Conservation (phyloP, 1,139 yeast genomes). For the Blastobotrys indianensis region DNA sequence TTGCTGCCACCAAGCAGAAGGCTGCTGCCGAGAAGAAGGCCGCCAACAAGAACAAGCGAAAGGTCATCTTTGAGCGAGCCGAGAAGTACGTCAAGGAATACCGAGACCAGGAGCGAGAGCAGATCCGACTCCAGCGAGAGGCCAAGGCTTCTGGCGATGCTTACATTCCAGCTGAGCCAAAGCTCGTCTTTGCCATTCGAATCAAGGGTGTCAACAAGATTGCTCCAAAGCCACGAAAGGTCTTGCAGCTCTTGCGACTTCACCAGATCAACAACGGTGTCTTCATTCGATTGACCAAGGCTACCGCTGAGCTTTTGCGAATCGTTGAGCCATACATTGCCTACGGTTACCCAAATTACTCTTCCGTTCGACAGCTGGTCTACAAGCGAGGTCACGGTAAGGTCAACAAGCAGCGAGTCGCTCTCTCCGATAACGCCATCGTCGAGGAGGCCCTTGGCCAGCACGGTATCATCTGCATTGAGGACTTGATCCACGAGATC, state of each 20-base stretch:
- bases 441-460: constrained; percentile 92
- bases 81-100: constrained; percentile 98
- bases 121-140: constrained; percentile 89
- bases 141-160: constrained; percentile 82
- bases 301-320: constrained; percentile 93
- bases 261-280: constrained; percentile 99
- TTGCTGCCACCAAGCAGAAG: constrained; percentile 41
- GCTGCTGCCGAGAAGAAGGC: constrained; percentile 67
- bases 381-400: constrained; percentile 99
- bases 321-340: constrained; percentile 99
- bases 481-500: constrained; percentile 98
- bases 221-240: constrained; percentile 99
- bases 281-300: constrained; percentile 97
- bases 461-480: constrained; percentile 94
- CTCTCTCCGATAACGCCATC: constrained; percentile 83
- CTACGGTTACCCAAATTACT: constrained; percentile 98
- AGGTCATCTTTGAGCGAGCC: constrained; percentile 94
- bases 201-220: constrained; percentile 99
- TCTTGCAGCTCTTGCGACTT: constrained; percentile 94
- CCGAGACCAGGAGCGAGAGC: constrained; percentile 90
- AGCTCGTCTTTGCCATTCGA: constrained; percentile 96
- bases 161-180: constrained; percentile 95
- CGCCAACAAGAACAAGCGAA: constrained; percentile 92
- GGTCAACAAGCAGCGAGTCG: constrained; percentile 97
- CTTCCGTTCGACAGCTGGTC: constrained; percentile 93